Base-by-base conservation (phyloP, 2,329 filamentous ascomycete genomes). In the Aspergillus novofumigatus region DNA sequence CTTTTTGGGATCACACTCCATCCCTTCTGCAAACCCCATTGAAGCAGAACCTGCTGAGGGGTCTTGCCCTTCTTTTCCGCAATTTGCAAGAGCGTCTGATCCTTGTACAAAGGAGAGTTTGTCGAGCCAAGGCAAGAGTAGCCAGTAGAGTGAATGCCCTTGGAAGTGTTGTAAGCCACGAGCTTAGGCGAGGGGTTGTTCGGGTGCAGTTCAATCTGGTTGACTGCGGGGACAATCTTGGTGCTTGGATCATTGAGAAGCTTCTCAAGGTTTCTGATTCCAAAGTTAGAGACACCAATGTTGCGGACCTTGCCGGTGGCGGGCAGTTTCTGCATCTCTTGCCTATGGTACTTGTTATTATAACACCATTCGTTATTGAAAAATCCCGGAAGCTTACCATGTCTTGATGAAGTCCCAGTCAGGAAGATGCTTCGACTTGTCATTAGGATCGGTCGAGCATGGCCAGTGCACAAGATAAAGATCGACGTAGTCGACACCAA, bases 241-340 rank as follows among this genome's bases (percentile, higher is more conserved):
- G 73, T 73, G 87, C 72, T 86, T 86, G 69, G 72, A 65, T 88
- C 83, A 65, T 82, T 85, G 60, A 94, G 80, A 57, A 94, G 81
- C 73, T 84, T 89, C 81, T 93, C 88, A 41, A 94, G 79, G 76
- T 94, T 90, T 74, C 80, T 84, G 72, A 92, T 90, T 62, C 82
- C 88, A 73, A 95, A 94, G 82, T 95, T 95, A 74, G 89, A 91
- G 56, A 94, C 88, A 66, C 90, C 90, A 71, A 93, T 91, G 79
- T 90, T 91, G 75, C 82, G 83, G 52, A 89, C 89, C 75, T 91
- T 90, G 72, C 75, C 75, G 23, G 75, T 78, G 44, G 69, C 75
- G 9, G 75, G 72, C 21, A 78, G 72, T 67, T 78, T 78, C 66
- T 78, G 76, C 71, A 75, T 62, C 54, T 74, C 72, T 67, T 75